Conservation (phyloP, 2,329 filamentous ascomycete species). For the Aspergillus texensis region DNA sequence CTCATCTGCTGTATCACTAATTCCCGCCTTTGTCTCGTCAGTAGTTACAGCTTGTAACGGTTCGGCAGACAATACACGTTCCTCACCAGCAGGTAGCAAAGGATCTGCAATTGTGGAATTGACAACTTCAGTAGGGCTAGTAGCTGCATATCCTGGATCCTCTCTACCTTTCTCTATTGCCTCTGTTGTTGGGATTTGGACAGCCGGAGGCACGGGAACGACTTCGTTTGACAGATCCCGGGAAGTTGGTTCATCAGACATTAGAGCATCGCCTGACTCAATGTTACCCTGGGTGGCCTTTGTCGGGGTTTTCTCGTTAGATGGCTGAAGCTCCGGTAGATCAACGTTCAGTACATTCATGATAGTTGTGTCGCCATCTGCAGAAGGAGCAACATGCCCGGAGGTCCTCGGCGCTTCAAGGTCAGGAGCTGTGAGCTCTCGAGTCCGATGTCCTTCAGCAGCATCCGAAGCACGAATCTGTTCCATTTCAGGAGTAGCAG, state of each 20-base stretch:
- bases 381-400: constrained; percentile 20
- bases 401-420: background rate
- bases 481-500: constrained; percentile 22
- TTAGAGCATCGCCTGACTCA: background rate
- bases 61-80: background rate
- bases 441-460: constrained; percentile 15
- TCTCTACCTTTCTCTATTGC: constrained; percentile 3
- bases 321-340: background rate
- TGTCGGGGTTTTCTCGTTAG: constrained; percentile 4
- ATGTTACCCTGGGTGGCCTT: background rate
- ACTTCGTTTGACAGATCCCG: constrained; percentile 3
- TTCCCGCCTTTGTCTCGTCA: background rate
- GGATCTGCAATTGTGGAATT: constrained; percentile 13
- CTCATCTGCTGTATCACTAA: background rate
- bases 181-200: constrained; percentile 1
- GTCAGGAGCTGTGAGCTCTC: background rate
- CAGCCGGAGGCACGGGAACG: constrained; percentile 5
- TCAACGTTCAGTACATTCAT: constrained; percentile 18
- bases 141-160: background rate
- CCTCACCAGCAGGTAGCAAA: background rate
- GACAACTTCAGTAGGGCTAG: constrained; percentile 22
- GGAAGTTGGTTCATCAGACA: constrained; percentile 3
- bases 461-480: constrained; percentile 16
- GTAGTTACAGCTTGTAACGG: background rate
- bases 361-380: constrained; percentile 29